Percentiles rank a stretch among this genome's conserved stretches.
These are phyloP conservation scores for Cucurbita moschata DNA, from an alignment of 306 rosid species.

Conservation along the genomic window DNA sequence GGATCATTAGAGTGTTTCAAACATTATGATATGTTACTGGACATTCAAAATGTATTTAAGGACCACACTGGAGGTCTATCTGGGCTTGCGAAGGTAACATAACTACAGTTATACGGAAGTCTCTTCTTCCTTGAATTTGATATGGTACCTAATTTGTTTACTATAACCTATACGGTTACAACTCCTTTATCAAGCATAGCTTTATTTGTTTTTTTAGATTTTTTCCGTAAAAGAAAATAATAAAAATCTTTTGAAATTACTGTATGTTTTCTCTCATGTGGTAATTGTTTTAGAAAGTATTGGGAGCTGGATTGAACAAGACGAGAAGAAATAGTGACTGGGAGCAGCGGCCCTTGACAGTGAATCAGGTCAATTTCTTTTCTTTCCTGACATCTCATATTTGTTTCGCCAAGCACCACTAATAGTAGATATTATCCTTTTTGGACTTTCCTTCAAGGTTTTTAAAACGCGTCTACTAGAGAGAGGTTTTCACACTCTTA, in stretches of 20 bases:
- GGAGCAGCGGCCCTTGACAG: slow-evolving; percentile 83
- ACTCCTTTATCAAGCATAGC: background rate
- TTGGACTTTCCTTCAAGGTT: too few species aligned
- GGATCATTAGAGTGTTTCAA: slow-evolving; percentile 66
- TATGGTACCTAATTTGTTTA: background rate
- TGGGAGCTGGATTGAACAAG: slow-evolving; percentile 87
- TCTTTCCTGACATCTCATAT: background rate
- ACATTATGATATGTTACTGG: slow-evolving; percentile 66
- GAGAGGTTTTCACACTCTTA: too few species aligned
- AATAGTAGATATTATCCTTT: too few species aligned
- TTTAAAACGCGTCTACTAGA: too few species aligned
- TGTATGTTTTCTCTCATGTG: background rate
- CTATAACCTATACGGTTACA: background rate
- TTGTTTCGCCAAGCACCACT: background rate
- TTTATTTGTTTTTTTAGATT: background rate
- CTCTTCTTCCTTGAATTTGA: slow-evolving; percentile 3
- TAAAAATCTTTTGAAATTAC: too few species aligned
- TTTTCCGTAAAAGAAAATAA: too few species aligned
- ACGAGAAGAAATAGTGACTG: slow-evolving; percentile 86
- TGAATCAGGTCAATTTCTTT: slow-evolving; percentile 47
- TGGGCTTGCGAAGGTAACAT: slow-evolving; percentile 62
- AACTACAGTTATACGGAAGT: background rate
- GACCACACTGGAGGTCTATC: slow-evolving; percentile 78
- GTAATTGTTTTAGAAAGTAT: slow-evolving; percentile 38
- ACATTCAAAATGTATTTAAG: slow-evolving; percentile 52